Conservation (phyloP, 305 asterid species). For the Plantago coronopus region DNA sequence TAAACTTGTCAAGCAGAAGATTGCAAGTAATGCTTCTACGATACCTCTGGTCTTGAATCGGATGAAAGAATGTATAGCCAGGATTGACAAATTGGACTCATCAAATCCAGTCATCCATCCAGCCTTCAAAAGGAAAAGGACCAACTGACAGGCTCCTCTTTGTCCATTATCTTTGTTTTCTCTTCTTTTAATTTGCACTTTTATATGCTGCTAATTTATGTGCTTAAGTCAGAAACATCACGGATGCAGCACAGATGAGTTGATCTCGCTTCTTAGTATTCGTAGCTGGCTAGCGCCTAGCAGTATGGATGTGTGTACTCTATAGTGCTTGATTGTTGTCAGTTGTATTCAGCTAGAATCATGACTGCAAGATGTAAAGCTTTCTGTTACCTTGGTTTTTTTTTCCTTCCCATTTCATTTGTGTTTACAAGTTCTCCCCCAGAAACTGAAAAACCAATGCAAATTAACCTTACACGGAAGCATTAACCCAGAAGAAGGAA, state of each 20-base stretch:
- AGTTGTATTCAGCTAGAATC: not conserved
- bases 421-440: too few species aligned
- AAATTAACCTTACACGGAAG: too few species aligned
- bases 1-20: conserved; percentile 61
- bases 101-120: conserved; percentile 45
- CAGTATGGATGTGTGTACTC: too few species aligned
- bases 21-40: conserved; percentile 43
- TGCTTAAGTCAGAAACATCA: not conserved
- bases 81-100: conserved; percentile 56
- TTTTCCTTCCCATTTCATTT: too few species aligned
- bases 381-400: too few species aligned
- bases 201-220: not conserved
- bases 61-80: conserved; percentile 60
- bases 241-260: not conserved
- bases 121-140: conserved; percentile 61
- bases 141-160: conserved; percentile 26
- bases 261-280: too few species aligned
- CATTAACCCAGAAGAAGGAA: too few species aligned
- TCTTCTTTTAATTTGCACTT: not conserved
- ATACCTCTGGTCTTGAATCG: conserved; percentile 51
- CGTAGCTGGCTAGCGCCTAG: too few species aligned
- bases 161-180: not conserved
- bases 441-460: too few species aligned
- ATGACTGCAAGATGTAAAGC: not conserved
- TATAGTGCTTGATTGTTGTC: too few species aligned